Evolutionary conservation across 345 rosid species (phyloP), one percentile per base, ranked within the genome.

Genomic region (Lepidium aucheri): DNA sequence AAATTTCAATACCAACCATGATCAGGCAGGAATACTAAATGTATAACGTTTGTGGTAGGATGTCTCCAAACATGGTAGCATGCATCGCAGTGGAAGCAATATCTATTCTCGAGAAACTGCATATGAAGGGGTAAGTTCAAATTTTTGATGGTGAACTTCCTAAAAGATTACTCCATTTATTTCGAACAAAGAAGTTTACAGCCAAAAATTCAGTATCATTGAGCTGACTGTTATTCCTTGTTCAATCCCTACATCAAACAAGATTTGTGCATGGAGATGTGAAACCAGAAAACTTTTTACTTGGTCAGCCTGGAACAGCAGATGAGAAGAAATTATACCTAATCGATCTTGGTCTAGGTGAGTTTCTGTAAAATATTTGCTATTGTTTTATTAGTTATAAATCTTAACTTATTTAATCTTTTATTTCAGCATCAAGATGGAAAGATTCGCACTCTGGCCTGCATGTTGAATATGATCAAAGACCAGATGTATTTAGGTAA

Each of bases 251-350:
- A 33, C 49, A 4, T 65, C 55, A 68, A 73, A 74, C 57, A 68
- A 91, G 97, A 76, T 91, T 86, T 82, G 94, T 91, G 71, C 96
- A 91, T 80, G 97, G 96, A 53, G 97, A 91, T 68, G 96, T 91
- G 70, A 91, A 91, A 74, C 97, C 97, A 13, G 97, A 91, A 77
- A 91, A 88, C 61, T 88, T 91, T 77, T 77, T 91, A 67, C 91
- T 91, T 63, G 97, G 97, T 73, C 96, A 69, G 53, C 91, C 97
- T 56, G 97, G 97, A 77, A 57, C 94, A 30, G 72, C 86, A 46
- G 88, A 84, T 40, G 96, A 86, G 77, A 91, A 91, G 80, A 91
- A 88, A 78, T 74, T 91, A 18, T 91, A 82, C 78, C 89, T 91
- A 69, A 82, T 91, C 65, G 97, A 91, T 79, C 96, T 91, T 79